phyloP scores from a whole-genome alignment of 805 yeast genomes.

The Cyberlindnera mrakii region DNA sequence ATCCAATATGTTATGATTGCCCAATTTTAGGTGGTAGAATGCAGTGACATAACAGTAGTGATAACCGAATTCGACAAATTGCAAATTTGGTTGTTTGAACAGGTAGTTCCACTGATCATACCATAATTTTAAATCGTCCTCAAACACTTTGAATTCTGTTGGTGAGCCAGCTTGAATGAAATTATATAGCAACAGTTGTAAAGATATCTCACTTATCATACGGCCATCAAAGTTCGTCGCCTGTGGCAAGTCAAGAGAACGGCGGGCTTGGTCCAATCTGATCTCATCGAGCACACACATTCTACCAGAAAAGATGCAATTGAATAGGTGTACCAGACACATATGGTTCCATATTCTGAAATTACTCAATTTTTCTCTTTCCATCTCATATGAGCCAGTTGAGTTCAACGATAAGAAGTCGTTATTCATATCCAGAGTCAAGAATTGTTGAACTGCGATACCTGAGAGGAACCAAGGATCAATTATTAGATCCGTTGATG shows the following conservation, averaged over 20 bases:
- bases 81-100: slow-evolving; percentile 64
- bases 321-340: slow-evolving; percentile 59
- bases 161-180: slow-evolving; percentile 39
- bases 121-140: slow-evolving; percentile 54
- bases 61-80: slow-evolving; percentile 68
- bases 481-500: slow-evolving; percentile 44
- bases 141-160: slow-evolving; percentile 29
- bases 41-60: slow-evolving; percentile 54
- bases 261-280: slow-evolving; percentile 51
- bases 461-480: slow-evolving; percentile 72
- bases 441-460: slow-evolving; percentile 56
- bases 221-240: slow-evolving; percentile 80
- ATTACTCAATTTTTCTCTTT: slow-evolving; percentile 35
- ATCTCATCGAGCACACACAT: slow-evolving; percentile 55
- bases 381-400: slow-evolving; percentile 19
- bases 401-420: slow-evolving; percentile 10
- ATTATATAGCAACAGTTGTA: slow-evolving; percentile 52
- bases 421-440: slow-evolving; percentile 38
- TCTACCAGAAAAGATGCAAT: slow-evolving; percentile 61
- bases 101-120: slow-evolving; percentile 62
- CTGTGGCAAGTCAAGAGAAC: slow-evolving; percentile 47
- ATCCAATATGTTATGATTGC: slow-evolving; percentile 9
- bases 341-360: slow-evolving; percentile 70
- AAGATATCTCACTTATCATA: slow-evolving; percentile 69
- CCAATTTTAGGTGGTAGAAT: slow-evolving; percentile 32